Evolutionary conservation across 2,329 filamentous ascomycete genomes (phyloP), one percentile per base, ranked within the genome.

Genomic region (Balansia obtecta): DNA sequence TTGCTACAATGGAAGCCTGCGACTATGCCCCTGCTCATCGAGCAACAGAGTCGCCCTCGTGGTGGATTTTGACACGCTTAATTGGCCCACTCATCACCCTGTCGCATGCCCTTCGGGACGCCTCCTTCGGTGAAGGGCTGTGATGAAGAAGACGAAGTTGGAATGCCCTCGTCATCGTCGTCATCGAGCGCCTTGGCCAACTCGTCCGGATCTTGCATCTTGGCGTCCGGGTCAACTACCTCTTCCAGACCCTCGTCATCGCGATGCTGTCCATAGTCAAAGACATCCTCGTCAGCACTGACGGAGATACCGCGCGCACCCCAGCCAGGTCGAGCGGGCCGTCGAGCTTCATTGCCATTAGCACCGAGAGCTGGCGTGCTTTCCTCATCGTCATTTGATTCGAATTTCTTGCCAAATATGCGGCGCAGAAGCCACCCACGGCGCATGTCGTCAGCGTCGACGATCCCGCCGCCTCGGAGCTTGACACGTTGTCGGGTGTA

Each of bases 401-500:
- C 68, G 2, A 70, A 63, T 49, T 70, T 64, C 69, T 75, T 76
- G 50, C 85, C 87, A 53, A 95, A 83, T 56, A 95, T 82, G 47
- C 83, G 80, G 56, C 80, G 80, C 10, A 96, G 79, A 30, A 97
- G 73, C 83, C 89, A 96, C 55, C 89, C 87, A 50, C 87, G 83
- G 55, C 83, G 78, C 63, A 95, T 74, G 63, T 97, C 91, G 56
- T 96, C 90, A 4, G 85, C 84, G 63, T 97, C 91, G 13, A 97
- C 88, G 16, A 96, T 76, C 7, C 88, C 88, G 43, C 91, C 91
- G 57, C 65, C 83, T 54, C 91, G 80, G 15, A 97, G 82, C 82
- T 96, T 96, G 62, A 97, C 89, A 51, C 90, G 81, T 71, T 96
- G 91, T 55, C 91, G 80, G 11, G 85, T 86, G 71, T 87, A 96